Percentiles rank a stretch among this genome's conserved stretches.
Conservation (phyloP, 257 asterid genomes). For the Przewalskia tangutica region DNA sequence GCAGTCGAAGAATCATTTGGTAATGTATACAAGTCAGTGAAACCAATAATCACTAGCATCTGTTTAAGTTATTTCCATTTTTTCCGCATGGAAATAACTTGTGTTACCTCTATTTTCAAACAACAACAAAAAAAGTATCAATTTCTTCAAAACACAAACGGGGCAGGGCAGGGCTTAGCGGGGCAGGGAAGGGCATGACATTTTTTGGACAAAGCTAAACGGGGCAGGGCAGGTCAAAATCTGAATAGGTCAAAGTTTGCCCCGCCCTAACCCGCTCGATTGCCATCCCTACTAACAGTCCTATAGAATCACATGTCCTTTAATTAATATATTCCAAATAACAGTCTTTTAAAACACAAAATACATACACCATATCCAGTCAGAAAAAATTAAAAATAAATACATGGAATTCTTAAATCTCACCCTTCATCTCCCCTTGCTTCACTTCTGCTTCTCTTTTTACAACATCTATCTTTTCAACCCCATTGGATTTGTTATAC, state of each 20-base stretch:
- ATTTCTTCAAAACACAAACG: no score
- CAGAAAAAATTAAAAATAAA: background rate
- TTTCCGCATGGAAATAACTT: no score
- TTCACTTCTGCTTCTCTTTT: conserved; percentile 12
- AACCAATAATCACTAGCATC: background rate
- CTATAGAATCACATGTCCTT: background rate
- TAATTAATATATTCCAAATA: background rate
- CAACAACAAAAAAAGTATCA: no score
- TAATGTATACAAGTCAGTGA: background rate
- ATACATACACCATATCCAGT: background rate
- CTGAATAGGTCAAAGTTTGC: no score
- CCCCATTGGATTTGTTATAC: conserved; percentile 25
- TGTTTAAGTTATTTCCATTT: no score
- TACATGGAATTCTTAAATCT: background rate
- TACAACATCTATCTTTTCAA: conserved; percentile 15
- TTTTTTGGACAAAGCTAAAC: no score
- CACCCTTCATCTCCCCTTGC: conserved; percentile 26
- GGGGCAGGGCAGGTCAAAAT: no score
- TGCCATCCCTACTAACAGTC: no score
- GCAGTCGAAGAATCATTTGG: background rate
- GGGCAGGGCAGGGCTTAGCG: no score
- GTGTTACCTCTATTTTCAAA: no score
- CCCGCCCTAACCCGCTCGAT: no score
- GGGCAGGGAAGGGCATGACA: no score
- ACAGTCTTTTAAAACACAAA: background rate